phyloP scores from a whole-genome alignment of 2,329 filamentous ascomycete genomes.

The Aspergillus sp. region DNA sequence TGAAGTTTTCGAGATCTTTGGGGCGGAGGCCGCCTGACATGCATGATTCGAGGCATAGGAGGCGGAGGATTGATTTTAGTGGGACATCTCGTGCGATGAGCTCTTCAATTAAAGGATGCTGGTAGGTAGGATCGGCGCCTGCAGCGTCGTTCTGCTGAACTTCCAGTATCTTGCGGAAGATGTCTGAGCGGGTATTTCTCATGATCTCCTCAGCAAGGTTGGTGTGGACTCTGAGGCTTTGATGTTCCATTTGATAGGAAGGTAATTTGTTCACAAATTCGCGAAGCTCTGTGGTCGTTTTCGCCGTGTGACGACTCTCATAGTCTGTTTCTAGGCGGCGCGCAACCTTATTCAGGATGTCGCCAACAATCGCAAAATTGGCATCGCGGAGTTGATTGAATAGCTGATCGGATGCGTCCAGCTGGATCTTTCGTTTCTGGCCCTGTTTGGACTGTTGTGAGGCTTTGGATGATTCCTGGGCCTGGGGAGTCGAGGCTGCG shows the following conservation, averaged over 20 bases:
- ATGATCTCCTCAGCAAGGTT: constrained; percentile 93
- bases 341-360: constrained; percentile 86
- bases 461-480: constrained; percentile 59
- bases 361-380: constrained; percentile 94
- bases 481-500: constrained; percentile 60
- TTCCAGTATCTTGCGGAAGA: constrained; percentile 85
- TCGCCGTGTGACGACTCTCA: constrained; percentile 82
- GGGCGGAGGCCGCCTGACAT: constrained; percentile 86
- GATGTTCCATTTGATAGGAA: constrained; percentile 88
- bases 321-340: constrained; percentile 85
- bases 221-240: constrained; percentile 89
- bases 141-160: constrained; percentile 95
- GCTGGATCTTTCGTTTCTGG: constrained; percentile 83
- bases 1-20: constrained; percentile 87
- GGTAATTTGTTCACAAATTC: constrained; percentile 95
- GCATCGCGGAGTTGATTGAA: constrained; percentile 86
- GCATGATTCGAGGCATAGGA: constrained; percentile 89
- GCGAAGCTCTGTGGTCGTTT: constrained; percentile 86
- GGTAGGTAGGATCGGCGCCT: constrained; percentile 82
- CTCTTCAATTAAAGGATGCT: constrained; percentile 91
- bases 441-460: constrained; percentile 58
- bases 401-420: constrained; percentile 87
- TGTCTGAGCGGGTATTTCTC: constrained; percentile 85
- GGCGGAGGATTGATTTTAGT: constrained; percentile 76
- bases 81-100: constrained; percentile 88